Percentiles rank a stretch among this genome's conserved stretches.
Conservation (phyloP, 179 eudicot genomes). For the Beta corolliflora region DNA sequence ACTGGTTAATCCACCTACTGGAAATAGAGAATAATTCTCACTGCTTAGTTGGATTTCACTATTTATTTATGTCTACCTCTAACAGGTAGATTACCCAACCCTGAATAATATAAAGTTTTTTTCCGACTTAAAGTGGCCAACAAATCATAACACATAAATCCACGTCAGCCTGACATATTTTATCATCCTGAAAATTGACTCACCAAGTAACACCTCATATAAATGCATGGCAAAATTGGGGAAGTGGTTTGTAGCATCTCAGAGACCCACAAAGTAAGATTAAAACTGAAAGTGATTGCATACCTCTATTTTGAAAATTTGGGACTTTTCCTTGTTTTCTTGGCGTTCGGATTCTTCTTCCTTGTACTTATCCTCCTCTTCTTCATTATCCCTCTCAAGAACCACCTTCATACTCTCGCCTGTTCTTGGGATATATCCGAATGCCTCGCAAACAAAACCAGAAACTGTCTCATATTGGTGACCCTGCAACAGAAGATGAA, state of each 20-base stretch:
- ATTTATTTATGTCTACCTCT: too few relatives aligned
- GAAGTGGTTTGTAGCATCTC: not conserved
- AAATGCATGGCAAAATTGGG: not conserved
- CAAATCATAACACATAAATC: not conserved
- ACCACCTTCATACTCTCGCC: slow-evolving; percentile 88
- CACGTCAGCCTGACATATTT: not conserved
- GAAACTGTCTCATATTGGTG: slow-evolving; percentile 98
- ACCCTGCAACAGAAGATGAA: slow-evolving; percentile 43
- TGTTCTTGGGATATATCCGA: slow-evolving; percentile 95
- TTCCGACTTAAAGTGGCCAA: too few relatives aligned
- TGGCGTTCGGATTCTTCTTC: slow-evolving; percentile 60
- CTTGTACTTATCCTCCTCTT: slow-evolving; percentile 52
- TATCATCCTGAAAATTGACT: not conserved
- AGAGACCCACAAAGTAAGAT: not conserved
- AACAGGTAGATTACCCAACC: too few relatives aligned
- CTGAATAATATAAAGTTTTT: too few relatives aligned
- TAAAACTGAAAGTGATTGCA: slow-evolving; percentile 6
- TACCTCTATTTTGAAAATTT: slow-evolving; percentile 87
- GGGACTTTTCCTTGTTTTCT: slow-evolving; percentile 62
- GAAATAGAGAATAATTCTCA: too few relatives aligned
- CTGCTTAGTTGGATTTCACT: too few relatives aligned
- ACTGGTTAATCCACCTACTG: too few relatives aligned
- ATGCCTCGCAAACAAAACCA: slow-evolving; percentile 95
- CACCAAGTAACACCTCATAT: not conserved
- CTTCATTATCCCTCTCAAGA: slow-evolving; percentile 68